Evolutionary conservation across 1,139 yeast species (phyloP).

Genomic region (Entelexis paramagnoliae): DNA sequence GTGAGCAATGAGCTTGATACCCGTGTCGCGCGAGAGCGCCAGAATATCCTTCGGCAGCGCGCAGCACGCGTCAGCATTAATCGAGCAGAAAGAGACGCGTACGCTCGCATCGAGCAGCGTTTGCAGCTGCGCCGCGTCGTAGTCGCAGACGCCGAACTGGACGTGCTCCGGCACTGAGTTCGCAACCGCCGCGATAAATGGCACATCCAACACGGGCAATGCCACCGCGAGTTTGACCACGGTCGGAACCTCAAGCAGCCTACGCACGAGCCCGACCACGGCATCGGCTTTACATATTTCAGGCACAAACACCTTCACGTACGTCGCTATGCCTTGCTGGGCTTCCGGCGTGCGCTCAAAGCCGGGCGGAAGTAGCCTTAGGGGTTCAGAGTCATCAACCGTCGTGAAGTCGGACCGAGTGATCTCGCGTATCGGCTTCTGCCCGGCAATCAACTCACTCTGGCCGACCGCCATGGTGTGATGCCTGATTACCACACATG

Average conservation of each 20-base stretch:
- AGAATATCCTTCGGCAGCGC: constrained; percentile 30
- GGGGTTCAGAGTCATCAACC: background rate
- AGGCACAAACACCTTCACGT: background rate
- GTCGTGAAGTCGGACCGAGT: background rate
- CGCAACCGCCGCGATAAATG: background rate
- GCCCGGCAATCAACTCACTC: background rate
- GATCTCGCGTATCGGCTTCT: constrained; percentile 3
- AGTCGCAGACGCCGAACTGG: constrained; percentile 29
- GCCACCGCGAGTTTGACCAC: background rate
- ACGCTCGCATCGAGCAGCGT: constrained; percentile 19
- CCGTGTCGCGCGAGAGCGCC: constrained; percentile 24
- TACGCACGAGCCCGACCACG: background rate
- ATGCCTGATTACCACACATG: background rate
- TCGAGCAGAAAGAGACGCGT: constrained; percentile 25
- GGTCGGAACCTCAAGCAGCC: background rate
- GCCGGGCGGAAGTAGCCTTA: background rate
- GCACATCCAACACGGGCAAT: background rate
- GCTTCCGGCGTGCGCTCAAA: background rate
- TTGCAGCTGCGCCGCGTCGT: constrained; percentile 24
- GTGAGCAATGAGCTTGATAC: constrained; percentile 29
- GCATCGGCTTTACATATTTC: background rate
- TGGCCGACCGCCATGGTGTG: constrained; percentile 3
- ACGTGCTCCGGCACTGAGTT: background rate
- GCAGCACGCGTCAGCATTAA: constrained; percentile 31
- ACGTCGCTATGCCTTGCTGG: background rate